Base-by-base conservation (phyloP, 176 grass and related monocot species). In the Saccharum spontaneum region DNA sequence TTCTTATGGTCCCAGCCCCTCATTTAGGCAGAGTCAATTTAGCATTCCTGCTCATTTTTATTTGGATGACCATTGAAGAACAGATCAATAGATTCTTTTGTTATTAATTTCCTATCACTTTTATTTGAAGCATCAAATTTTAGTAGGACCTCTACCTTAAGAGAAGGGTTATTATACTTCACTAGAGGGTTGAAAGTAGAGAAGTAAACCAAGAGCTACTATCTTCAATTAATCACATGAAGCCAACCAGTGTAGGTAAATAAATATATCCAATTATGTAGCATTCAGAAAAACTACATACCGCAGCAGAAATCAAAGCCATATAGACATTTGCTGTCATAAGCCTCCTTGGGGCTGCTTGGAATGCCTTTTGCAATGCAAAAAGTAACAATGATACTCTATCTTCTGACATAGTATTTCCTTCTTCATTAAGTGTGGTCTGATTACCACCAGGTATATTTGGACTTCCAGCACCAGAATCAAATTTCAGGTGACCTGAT, bases 291-390 rank as follows among this genome's bases (percentile, higher is more conserved):
- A 90, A 81, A 30, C 64, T 38, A 2, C 92, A 78, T 98, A 98
- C 96, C 78, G 84, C 87, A 31, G 96, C 91, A 67, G 93, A 94
- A 85, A 98, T 89, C 86, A 98, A 87, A 84, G 91, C 85, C 88
- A 93, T 95, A 72, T 98, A 98, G 49, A 94, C 88, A 89, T 95
- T 95, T 76, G 84, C 86, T 64, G 96, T 98, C 96, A 98, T 92
- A 75, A 98, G 93, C 67, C 93, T 93, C 59, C 68, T 84, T 39
- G 91, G 89, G 54, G 91, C 91, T 76, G 96, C 87, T 86, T 98
- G 92, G 72, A 98, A 92, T 73, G 93, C 89, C 88, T 98, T 95
- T 80, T 98, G 96, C 55, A 98, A 89, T 78, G 96, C 96, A 92
- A 98, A 98, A 46, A 95, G 91, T 79, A 98, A 75, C 81, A 98